Conservation (phyloP, 169 alveolate genomes). For the Theileria annulata region DNA sequence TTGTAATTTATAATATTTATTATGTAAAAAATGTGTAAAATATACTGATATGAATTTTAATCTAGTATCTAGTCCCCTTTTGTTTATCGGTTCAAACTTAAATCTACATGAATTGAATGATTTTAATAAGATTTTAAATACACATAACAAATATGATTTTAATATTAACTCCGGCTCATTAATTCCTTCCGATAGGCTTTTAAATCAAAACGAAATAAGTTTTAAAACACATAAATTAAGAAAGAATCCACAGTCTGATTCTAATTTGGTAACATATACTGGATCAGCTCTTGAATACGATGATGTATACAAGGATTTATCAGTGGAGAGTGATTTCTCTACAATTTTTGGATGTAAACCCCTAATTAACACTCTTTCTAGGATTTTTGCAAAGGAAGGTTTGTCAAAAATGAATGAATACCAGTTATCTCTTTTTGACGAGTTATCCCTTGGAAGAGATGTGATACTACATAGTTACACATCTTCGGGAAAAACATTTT, state of each 20-base stretch:
- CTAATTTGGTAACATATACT: constrained; percentile 11
- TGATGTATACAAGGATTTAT: neutral
- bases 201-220: neutral
- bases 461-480: constrained; percentile 57
- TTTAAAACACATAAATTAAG: neutral
- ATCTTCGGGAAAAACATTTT: constrained; percentile 65
- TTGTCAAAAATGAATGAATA: constrained; percentile 26
- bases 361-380: constrained; percentile 15
- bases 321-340: neutral
- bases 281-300: neutral
- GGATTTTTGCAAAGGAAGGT: constrained; percentile 17
- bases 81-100: constrained; percentile 7
- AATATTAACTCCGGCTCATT: neutral
- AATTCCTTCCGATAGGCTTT: neutral
- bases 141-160: constrained; percentile 5
- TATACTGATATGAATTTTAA: constrained; percentile 10
- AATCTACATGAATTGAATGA: neutral
- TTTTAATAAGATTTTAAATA: neutral
- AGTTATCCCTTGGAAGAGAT: constrained; percentile 48
- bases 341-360: neutral
- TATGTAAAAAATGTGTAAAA: constrained; percentile 1
- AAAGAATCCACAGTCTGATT: neutral
- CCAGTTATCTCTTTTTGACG: constrained; percentile 46
- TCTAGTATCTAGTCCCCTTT: neutral
- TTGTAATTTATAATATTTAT: constrained; percentile 6